Evolutionary conservation across 352 stramenopile genomes (phyloP), one percentile per base, ranked within the genome.

Genomic region (Phytopythium sindhum): DNA sequence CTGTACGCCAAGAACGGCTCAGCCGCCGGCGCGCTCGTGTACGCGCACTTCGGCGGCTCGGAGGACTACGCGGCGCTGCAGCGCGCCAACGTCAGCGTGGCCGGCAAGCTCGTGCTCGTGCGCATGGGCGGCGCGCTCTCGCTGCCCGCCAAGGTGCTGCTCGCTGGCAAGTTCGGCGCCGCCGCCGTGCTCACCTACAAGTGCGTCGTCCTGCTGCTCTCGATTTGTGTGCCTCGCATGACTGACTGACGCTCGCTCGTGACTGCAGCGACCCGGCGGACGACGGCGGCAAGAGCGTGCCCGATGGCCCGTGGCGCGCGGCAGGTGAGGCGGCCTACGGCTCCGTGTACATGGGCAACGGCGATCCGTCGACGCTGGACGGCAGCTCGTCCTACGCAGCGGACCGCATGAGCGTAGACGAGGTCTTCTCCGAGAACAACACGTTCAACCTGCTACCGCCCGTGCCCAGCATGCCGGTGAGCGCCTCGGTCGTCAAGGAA

Each of bases 321-420:
- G 77, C 67, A 24, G 73, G 73, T 17, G 71, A 82, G 17, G 70
- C 85, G 24, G 73, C 85, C 7, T 93, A 84, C 58, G 83, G 85
- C 8, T 91, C 71, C 31, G 86, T 90, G 7, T 93, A 92, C 80
- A 92, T 95, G 81, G 86, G 86, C 56, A 88, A 93, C 60, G 86
- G 84, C 4, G 86, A 95, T 54, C 86, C 86, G 39, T 90, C 85
- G 29, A 89, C 86, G 23, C 82, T 84, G 1, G 81, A 93, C 59
- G 79, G 84, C 1, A 87, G 89, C 57, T 93, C 82, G 10, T 66
- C 67, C 14, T 67, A 57, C 21, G 70, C 65, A 7, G 71, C 84
- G 1, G 85, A 93, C 55, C 84, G 86, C 41, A 80, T 93, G 65
- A 80, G 81, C 1, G 75, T 88, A 6, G 84, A 95, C 33, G 78